Percentiles rank a stretch among this genome's conserved stretches.
Evolutionary conservation across 768 basidiomycete species (phyloP).

Genomic region (Cystofilobasidium capitatum): DNA sequence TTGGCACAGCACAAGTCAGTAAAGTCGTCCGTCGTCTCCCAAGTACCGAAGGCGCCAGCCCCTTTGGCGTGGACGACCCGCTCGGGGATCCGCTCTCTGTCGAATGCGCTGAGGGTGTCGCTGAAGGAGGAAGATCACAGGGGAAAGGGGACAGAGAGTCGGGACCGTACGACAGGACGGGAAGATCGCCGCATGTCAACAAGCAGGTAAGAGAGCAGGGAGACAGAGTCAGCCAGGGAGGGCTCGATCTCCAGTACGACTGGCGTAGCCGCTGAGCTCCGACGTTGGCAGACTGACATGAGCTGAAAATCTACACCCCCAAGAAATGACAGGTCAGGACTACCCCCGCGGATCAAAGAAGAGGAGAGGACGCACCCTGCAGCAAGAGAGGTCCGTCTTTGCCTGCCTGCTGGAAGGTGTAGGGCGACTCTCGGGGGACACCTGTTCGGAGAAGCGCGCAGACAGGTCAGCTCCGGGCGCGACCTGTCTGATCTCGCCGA

Average conservation of each 20-base stretch:
- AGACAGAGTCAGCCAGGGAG: too few relatives aligned
- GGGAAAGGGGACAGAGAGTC: conserved; percentile 30
- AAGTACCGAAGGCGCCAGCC: conserved; percentile 47
- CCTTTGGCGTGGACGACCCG: conserved; percentile 74
- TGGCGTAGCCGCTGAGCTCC: too few relatives aligned
- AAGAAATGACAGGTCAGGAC: too few relatives aligned
- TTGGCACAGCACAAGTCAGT: conserved; percentile 41
- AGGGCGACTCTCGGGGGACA: conserved; percentile 7
- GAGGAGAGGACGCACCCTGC: not conserved
- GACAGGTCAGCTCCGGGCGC: not conserved
- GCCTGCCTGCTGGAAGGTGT: conserved; percentile 1
- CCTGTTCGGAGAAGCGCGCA: not conserved
- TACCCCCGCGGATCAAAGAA: not conserved
- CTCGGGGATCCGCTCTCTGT: conserved; percentile 36
- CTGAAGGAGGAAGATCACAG: conserved; percentile 74
- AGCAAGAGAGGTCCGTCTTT: conserved; percentile 8
- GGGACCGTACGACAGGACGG: too few relatives aligned
- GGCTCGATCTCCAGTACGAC: too few relatives aligned
- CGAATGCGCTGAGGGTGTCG: conserved; percentile 37
- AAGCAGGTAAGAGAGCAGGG: too few relatives aligned
- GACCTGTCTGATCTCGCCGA: not conserved
- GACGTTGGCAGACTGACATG: not conserved
- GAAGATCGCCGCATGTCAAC: too few relatives aligned
- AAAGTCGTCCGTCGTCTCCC: conserved; percentile 42
- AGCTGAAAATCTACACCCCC: conserved; percentile 8